Evolutionary conservation across 768 basidiomycete species (phyloP), one percentile per base, ranked within the genome.

Genomic region (Leucosporidium yakuticum): DNA sequence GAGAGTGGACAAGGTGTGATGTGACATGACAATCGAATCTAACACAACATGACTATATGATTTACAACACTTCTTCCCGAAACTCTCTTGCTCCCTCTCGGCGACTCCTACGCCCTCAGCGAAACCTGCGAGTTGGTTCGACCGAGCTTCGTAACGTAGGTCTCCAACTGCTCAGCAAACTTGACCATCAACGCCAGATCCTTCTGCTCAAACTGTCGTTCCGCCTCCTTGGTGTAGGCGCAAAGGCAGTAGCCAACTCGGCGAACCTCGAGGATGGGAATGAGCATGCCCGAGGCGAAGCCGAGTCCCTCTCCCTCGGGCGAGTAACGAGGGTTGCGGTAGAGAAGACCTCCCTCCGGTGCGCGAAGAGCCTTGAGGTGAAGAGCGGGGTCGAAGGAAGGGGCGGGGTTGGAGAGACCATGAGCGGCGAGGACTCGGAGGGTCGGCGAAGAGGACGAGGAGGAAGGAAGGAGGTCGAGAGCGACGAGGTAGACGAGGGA

Each of bases 291-390:
- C 19, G 63, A 51, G n/a, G 65, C 63, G 58, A 69, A 72, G 20
- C 61, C 61, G 2, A 54, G 32, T 12, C 60, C 44, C 21, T 56
- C 12, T 5, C 58, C 60, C 14, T 44, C 25, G 9, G 68, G 51
- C n/a, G 44, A 31, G 61, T 34, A 63, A 17, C 65, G 65, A 21
- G 73, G 62, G 51, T 70, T 72, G 47, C 67, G 58, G 67, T 75
- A 75, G 47, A 75, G 53, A 11, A 75, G 65, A 2, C 74, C 74
- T 50, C 74, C 74, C 55, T 75, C 74, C 17, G 70, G 68, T 19
- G 69, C 63, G 23, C 70, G 63, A 17, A 75, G 60, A 15, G 74
- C 73, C 39, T 71, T 71, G 57, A 73, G 63, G 55, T 74, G 73
- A 14, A 76, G 68, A 17, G 60, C 67, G 11, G 70, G 69, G 59